A percentile compares a stretch with the other conserved stretches of the same genome.
phyloP scores from a whole-genome alignment of 73 alveolate species.

The Stentor roeselii region DNA sequence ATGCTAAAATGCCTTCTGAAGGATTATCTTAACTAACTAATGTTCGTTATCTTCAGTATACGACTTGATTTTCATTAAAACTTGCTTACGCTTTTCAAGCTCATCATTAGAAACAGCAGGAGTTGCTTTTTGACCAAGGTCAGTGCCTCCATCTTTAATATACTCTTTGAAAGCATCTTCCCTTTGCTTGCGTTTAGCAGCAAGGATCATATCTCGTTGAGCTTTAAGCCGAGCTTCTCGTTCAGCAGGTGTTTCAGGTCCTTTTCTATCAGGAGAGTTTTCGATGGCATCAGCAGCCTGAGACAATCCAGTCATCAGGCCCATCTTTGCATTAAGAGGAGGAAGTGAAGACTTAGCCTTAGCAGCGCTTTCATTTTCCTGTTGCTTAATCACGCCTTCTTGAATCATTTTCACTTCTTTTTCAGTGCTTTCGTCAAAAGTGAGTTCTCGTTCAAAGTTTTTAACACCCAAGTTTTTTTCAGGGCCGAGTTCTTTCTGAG shows the following conservation, averaged over 20 bases:
- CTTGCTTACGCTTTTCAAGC: neutral
- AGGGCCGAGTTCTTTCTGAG: neutral
- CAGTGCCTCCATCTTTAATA: conserved; percentile 1
- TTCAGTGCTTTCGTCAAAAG: conserved; percentile 10
- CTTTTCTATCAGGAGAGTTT: neutral
- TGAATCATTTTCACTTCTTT: neutral
- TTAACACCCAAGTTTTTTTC: neutral
- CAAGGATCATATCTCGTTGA: conserved; percentile 34
- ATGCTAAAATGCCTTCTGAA: too few relatives aligned
- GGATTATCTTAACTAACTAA: too few relatives aligned
- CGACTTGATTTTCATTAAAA: neutral
- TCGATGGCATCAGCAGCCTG: neutral
- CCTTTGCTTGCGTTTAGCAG: conserved; percentile 3
- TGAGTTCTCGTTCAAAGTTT: neutral
- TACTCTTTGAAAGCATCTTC: conserved; percentile 26
- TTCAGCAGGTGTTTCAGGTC: conserved; percentile 20
- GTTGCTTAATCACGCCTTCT: neutral
- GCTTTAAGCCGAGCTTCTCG: conserved; percentile 2
- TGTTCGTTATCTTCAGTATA: neutral
- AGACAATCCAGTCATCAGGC: neutral
- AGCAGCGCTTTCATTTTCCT: neutral
- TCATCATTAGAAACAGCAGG: conserved; percentile 4
- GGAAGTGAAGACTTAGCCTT: neutral
- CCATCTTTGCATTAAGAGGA: neutral
- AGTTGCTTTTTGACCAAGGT: neutral